phyloP scores from a whole-genome alignment of 2,329 filamentous ascomycete genomes.

The Pochonia chlamydosporia region DNA sequence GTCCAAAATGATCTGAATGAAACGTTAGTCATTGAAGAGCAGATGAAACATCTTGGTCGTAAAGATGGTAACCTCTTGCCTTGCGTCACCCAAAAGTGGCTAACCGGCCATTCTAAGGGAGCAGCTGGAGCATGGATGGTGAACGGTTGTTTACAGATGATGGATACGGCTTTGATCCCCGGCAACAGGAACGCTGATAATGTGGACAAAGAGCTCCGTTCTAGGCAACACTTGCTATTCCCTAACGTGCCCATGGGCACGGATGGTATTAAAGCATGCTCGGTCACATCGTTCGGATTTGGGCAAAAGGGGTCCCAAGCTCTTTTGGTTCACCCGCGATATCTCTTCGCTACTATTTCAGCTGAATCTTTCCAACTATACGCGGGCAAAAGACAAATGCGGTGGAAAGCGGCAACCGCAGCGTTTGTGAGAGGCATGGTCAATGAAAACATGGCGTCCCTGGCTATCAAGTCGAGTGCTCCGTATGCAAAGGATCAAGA shows the following conservation, averaged over 20 bases:
- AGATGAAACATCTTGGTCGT: conserved; percentile 82
- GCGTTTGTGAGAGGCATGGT: too few species aligned
- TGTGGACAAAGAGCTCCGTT: conserved; percentile 83
- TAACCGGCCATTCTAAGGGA: conserved; percentile 94
- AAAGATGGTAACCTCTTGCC: conserved; percentile 86
- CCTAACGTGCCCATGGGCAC: conserved; percentile 84
- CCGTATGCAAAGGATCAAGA: too few species aligned
- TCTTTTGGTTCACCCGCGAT: conserved; percentile 86
- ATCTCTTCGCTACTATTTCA: conserved; percentile 67
- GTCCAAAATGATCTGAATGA: conserved; percentile 97
- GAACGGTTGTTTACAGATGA: conserved; percentile 86
- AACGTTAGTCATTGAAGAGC: conserved; percentile 85
- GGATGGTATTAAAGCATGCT: conserved; percentile 91
- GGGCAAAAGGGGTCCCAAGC: conserved; percentile 93
- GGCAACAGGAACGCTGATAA: conserved; percentile 95
- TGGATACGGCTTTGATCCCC: conserved; percentile 85
- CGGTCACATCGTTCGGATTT: conserved; percentile 92
- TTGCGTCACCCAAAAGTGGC: conserved; percentile 93
- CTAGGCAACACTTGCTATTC: conserved; percentile 91
- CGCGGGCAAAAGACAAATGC: too few species aligned
- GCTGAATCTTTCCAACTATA: too few species aligned
- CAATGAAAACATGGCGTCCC: too few species aligned
- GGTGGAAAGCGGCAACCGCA: too few species aligned
- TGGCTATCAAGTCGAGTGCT: too few species aligned
- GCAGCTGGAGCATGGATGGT: conserved; percentile 96